Evolutionary conservation across 495 filamentous ascomycete species (phyloP), one percentile per base, ranked within the genome.

Genomic region (Xylaria castorea): DNA sequence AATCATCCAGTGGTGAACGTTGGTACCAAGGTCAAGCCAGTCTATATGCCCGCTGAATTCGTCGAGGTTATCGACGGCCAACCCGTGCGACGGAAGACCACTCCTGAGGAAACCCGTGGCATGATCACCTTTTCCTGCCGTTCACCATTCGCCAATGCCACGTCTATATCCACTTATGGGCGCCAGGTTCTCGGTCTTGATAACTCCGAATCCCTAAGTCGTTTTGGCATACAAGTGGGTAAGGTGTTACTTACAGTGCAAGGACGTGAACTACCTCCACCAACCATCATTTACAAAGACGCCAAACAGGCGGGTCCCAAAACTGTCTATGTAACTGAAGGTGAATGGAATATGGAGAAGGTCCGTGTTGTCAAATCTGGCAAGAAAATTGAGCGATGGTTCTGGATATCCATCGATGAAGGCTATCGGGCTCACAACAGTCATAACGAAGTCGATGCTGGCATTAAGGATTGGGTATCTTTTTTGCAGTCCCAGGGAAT

Each of bases 51-150:
- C 0, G 85, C 89, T 1, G 92, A 97, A 73, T 80, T 91, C 7
- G 90, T 91, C 75, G 75, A 75, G 3, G 87, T 97, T 9, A 73
- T 90, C 5, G 86, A 89, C 9, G 93, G 93, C 0, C 93, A 97
- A 76, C 74, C 87, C 12, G 78, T 90, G 18, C 83, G 84, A 70
- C 75, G 82, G 1, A 89, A 90, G 78, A 84, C 94, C 30, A 79
- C 75, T 18, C 79, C 84, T 0, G 77, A 81, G 0, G 92, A 94
- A 74, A 91, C 90, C 0, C 78, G 83, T 0, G 64, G 79, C 0
- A 95, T 95, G 91, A 86, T 93, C 27, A 77, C 75, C 2, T 93
- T 94, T 77, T 90, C 94, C 1, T 92, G 91, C 44, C 87, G 92
- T 16, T 80, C 80, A 12, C 92, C 93, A 0, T 83, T 80, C 0